Percentiles rank a stretch among this genome's conserved stretches.
These are phyloP conservation scores for Jamesozyma lodderae DNA, from an alignment of 805 yeast species.

Conservation along the genomic window DNA sequence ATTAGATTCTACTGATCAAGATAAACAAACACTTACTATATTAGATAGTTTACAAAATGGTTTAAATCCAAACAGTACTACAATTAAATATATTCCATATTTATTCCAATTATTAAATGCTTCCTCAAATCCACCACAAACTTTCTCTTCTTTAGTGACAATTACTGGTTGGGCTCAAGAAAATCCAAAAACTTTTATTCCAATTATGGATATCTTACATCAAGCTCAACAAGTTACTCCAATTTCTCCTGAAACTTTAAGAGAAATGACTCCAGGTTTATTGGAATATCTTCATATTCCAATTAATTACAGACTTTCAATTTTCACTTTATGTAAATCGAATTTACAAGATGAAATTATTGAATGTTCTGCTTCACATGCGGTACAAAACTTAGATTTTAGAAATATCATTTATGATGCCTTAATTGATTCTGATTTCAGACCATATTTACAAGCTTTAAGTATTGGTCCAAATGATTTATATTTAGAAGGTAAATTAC, in stretches of 20 bases:
- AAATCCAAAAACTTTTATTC: constrained; percentile 17
- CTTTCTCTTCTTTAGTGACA: constrained; percentile 17
- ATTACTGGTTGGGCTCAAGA: constrained; percentile 23
- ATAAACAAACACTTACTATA: constrained; percentile 13
- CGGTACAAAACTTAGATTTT: constrained; percentile 29
- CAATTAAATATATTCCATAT: constrained; percentile 17
- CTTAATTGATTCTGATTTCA: constrained; percentile 23
- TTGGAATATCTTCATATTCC: constrained; percentile 22
- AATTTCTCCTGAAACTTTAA: constrained; percentile 16
- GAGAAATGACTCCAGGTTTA: constrained; percentile 19
- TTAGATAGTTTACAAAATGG: constrained; percentile 10
- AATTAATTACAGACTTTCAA: constrained; percentile 21
- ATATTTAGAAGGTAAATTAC: constrained; percentile 25
- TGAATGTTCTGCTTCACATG: constrained; percentile 23
- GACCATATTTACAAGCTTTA: constrained; percentile 26
- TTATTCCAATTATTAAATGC: constrained; percentile 17
- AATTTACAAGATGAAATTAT: constrained; percentile 16
- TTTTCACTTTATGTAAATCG: constrained; percentile 26
- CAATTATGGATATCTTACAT: constrained; percentile 18
- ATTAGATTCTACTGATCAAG: constrained; percentile 17
- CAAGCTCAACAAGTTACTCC: constrained; percentile 10
- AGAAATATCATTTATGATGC: constrained; percentile 26
- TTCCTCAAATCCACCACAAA: constrained; percentile 17
- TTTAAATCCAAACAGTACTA: constrained; percentile 11
- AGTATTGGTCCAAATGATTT: constrained; percentile 21